Percentiles rank a stretch among this genome's conserved stretches.
These are phyloP conservation scores for Fusarium pseudograminearum DNA, from an alignment of 2,329 filamentous ascomycete species.

Conservation along the genomic window DNA sequence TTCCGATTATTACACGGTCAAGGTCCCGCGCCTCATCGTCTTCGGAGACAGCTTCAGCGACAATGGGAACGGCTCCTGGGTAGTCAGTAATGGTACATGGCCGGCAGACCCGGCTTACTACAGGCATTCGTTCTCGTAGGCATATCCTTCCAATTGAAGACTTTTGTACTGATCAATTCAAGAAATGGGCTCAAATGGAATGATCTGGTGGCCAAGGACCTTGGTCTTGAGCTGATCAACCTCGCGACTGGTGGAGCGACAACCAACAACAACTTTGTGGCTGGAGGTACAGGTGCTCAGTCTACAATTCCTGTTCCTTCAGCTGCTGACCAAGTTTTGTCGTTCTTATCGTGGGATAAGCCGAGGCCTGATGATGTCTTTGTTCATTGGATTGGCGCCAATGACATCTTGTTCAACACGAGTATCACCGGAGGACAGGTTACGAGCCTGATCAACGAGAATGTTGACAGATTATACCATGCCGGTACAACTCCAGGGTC, in stretches of 20 bases:
- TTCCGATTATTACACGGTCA: neutral
- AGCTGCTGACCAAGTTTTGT: constrained; percentile 18
- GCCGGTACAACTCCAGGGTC: constrained; percentile 14
- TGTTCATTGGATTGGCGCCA: constrained; percentile 35
- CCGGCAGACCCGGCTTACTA: constrained; percentile 35
- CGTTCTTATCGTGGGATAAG: constrained; percentile 15
- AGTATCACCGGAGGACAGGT: constrained; percentile 28
- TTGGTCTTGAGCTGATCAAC: constrained; percentile 28
- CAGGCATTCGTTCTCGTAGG: constrained; percentile 31
- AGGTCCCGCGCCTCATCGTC: constrained; percentile 17
- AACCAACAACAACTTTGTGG: constrained; percentile 24
- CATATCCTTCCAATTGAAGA: rapidly evolving
- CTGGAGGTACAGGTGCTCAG: constrained; percentile 25
- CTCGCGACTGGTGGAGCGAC: constrained; percentile 32
- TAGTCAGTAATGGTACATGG: constrained; percentile 34
- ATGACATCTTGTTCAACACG: constrained; percentile 33
- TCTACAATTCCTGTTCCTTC: constrained; percentile 30
- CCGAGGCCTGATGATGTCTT: constrained; percentile 15
- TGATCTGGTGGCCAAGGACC: constrained; percentile 11
- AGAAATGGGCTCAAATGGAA: constrained; percentile 34
- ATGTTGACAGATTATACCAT: constrained; percentile 15
- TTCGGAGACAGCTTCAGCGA: constrained; percentile 41
- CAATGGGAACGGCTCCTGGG: constrained; percentile 35
- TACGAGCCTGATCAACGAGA: constrained; percentile 17
- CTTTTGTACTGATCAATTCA: rapidly evolving